A percentile compares a stretch with the other conserved stretches of the same genome.
Conservation (phyloP, 108 stramenopile genomes). For the Heterococcus sp. region DNA sequence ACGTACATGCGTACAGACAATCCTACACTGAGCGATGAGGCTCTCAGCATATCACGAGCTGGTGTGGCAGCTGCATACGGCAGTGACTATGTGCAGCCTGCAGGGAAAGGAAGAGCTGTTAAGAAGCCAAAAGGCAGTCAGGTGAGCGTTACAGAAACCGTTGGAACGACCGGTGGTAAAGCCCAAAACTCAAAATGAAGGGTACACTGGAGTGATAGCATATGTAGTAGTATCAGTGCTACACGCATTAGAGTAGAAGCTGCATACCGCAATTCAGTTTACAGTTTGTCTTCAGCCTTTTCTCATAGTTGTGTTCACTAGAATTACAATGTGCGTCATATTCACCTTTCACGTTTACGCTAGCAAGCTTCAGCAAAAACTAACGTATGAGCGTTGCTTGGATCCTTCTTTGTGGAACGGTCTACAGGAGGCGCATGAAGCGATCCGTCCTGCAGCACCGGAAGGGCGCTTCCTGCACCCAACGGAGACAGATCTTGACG, state of each 20-base stretch:
- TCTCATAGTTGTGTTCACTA: no score
- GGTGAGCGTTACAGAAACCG: not conserved
- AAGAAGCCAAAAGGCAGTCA: constrained; percentile 17
- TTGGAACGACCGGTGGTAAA: not conserved
- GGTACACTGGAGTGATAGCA: not conserved
- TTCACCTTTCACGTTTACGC: no score
- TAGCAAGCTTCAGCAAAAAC: no score
- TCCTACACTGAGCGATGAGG: constrained; percentile 64
- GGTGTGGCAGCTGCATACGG: constrained; percentile 48
- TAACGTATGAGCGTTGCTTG: not conserved
- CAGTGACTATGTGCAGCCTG: constrained; percentile 22
- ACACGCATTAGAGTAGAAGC: not conserved
- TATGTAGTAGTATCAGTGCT: not conserved
- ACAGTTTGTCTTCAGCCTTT: not conserved
- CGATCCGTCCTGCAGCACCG: constrained; percentile 69
- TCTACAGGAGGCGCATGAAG: constrained; percentile 78
- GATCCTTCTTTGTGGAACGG: no score
- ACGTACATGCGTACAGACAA: constrained; percentile 79
- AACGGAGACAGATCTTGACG: constrained; percentile 1
- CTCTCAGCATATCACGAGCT: constrained; percentile 14
- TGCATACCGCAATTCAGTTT: not conserved
- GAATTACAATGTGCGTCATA: no score
- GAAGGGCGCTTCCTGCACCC: constrained; percentile 49
- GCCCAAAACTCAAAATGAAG: not conserved
- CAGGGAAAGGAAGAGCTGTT: constrained; percentile 3